These are phyloP conservation scores for Cryptococcus sp. DNA, from an alignment of 1,284 basidiomycete species.

Conservation along the genomic window DNA sequence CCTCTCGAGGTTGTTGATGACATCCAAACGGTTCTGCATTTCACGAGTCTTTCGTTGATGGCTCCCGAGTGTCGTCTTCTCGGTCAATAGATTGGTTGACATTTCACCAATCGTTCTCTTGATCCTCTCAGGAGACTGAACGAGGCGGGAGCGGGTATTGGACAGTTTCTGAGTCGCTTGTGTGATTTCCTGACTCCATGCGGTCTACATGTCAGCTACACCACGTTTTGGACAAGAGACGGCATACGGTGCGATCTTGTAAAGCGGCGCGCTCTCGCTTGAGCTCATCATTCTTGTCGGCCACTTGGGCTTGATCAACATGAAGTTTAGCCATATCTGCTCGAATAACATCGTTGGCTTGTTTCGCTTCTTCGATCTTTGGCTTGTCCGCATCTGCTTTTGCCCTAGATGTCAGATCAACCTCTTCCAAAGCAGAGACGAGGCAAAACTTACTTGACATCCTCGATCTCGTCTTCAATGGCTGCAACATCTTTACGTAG, in stretches of 20 bases:
- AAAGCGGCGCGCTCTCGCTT: constrained; percentile 49
- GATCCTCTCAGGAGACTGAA: constrained; percentile 81
- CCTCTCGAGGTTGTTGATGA: constrained; percentile 68
- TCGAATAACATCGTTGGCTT: constrained; percentile 61
- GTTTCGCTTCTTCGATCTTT: constrained; percentile 57
- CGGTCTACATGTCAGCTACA: constrained; percentile 10
- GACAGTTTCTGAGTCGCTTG: constrained; percentile 47
- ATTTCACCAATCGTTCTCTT: constrained; percentile 71
- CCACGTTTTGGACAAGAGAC: background rate
- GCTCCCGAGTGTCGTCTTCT: constrained; percentile 53
- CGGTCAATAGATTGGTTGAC: constrained; percentile 61
- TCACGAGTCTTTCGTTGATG: constrained; percentile 70
- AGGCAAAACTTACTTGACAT: constrained; percentile 59
- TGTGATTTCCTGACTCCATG: constrained; percentile 22
- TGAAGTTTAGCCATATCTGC: constrained; percentile 60
- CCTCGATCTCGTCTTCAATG: constrained; percentile 56
- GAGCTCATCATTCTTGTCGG: constrained; percentile 55
- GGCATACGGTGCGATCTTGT: background rate
- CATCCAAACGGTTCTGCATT: constrained; percentile 65
- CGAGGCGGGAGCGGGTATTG: constrained; percentile 65
- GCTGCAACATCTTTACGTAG: constrained; percentile 56
- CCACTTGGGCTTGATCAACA: constrained; percentile 56
- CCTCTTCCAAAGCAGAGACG: background rate
- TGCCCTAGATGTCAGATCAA: constrained; percentile 49
- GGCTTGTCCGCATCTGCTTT: constrained; percentile 69